phyloP scores from a whole-genome alignment of 2,329 filamentous ascomycete genomes.

The Aspergillus pseudoviridinutans region DNA sequence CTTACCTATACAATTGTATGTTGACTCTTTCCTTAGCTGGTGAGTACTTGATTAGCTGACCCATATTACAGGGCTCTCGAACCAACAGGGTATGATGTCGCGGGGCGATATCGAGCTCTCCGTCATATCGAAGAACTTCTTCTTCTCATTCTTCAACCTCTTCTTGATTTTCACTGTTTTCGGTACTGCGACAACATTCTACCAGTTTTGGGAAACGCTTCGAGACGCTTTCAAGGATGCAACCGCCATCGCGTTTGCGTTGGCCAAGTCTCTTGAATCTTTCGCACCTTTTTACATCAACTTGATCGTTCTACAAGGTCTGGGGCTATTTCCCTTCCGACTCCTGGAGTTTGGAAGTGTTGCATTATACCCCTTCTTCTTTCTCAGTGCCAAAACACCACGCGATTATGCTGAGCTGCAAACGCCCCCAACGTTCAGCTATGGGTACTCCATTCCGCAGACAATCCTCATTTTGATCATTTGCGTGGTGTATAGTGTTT shows the following conservation, averaged over 20 bases:
- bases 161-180: conserved; percentile 93
- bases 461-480: conserved; percentile 91
- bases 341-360: conserved; percentile 87
- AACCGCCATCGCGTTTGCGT: conserved; percentile 67
- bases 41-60: conserved; percentile 8
- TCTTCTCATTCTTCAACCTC: conserved; percentile 99
- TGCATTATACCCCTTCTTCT: conserved; percentile 73
- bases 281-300: conserved; percentile 86
- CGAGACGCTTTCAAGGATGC: conserved; percentile 74
- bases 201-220: conserved; percentile 59
- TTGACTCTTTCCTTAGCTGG: conserved; percentile 2
- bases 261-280: conserved; percentile 70
- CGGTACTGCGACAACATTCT: conserved; percentile 72
- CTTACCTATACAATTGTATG: conserved; percentile 86
- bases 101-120: conserved; percentile 92
- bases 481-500: conserved; percentile 88
- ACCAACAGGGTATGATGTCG: conserved; percentile 90
- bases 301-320: conserved; percentile 85
- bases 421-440: conserved; percentile 83
- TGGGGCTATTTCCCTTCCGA: conserved; percentile 91
- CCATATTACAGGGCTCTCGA: conserved; percentile 61
- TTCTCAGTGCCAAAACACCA: conserved; percentile 77
- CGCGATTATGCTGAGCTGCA: conserved; percentile 81
- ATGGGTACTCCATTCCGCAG: conserved; percentile 92
- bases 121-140: conserved; percentile 96